A percentile compares a stretch with the other conserved stretches of the same genome.
These are phyloP conservation scores for Torulaspora maleeae DNA, from an alignment of 805 yeast species.

Conservation along the genomic window DNA sequence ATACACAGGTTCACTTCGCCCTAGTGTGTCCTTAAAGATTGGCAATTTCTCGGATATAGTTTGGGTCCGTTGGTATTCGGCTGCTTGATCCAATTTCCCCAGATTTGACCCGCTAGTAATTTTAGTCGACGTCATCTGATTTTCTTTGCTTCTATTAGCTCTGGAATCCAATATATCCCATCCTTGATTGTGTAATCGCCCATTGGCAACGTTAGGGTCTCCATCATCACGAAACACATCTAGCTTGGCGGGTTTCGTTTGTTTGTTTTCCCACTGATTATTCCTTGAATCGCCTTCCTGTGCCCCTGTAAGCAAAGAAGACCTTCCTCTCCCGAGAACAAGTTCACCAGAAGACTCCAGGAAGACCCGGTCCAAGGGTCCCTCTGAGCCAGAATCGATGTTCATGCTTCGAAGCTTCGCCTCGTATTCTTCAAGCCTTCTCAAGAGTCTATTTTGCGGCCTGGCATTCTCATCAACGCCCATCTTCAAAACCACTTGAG, in stretches of 20 bases:
- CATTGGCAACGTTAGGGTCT: conserved; percentile 1
- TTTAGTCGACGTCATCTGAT: conserved; percentile 47
- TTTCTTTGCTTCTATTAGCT: conserved; percentile 57
- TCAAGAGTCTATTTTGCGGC: conserved; percentile 49
- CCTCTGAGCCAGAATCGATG: conserved; percentile 7
- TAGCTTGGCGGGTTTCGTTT: conserved; percentile 1
- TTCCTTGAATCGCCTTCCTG: background rate
- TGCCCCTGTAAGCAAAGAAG: conserved; percentile 3
- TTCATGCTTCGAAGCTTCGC: conserved; percentile 13
- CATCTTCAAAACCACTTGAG: conserved; percentile 16
- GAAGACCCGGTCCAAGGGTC: conserved; percentile 4
- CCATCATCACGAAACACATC: conserved; percentile 9
- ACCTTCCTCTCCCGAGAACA: conserved; percentile 15
- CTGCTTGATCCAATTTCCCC: conserved; percentile 48
- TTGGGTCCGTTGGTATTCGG: background rate
- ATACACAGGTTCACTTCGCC: conserved; percentile 39
- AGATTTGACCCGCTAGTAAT: conserved; percentile 49
- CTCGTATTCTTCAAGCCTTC: conserved; percentile 14
- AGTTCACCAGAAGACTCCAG: conserved; percentile 8
- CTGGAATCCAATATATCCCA: conserved; percentile 51
- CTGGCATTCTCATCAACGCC: conserved; percentile 54
- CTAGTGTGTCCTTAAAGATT: conserved; percentile 40
- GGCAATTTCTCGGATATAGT: conserved; percentile 25
- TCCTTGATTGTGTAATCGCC: conserved; percentile 11
- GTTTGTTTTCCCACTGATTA: background rate